Evolutionary conservation across 768 basidiomycete genomes (phyloP).

Genomic region (Gymnopilus dilepis): DNA sequence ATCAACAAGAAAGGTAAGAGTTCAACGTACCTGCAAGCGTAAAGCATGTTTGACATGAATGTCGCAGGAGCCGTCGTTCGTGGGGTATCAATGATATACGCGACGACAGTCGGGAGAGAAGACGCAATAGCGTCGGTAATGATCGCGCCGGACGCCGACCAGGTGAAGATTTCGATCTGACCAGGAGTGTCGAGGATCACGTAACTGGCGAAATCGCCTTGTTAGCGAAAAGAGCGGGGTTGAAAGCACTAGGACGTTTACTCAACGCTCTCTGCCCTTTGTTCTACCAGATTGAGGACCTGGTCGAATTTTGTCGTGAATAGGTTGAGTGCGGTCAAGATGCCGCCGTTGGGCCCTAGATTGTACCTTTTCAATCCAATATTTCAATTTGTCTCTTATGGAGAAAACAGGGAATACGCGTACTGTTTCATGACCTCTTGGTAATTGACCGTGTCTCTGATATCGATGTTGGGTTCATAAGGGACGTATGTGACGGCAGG

Average conservation of each 20-base stretch:
- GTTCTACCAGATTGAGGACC: slow-evolving; percentile 90
- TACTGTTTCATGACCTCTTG: slow-evolving; percentile 99
- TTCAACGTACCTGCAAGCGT: slow-evolving; percentile 86
- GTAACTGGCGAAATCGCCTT: slow-evolving; percentile 60
- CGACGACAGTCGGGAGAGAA: slow-evolving; percentile 91
- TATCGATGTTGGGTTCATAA: slow-evolving; percentile 97
- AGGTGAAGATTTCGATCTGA: slow-evolving; percentile 99
- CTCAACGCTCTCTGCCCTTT: slow-evolving; percentile 88
- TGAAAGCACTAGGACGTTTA: slow-evolving; percentile 42
- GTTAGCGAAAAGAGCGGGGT: not conserved
- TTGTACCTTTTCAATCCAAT: slow-evolving; percentile 78
- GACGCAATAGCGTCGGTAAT: slow-evolving; percentile 97
- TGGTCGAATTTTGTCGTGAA: slow-evolving; percentile 99
- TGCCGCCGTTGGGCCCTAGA: slow-evolving; percentile 97
- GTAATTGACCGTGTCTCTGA: slow-evolving; percentile 96
- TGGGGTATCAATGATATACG: slow-evolving; percentile 97
- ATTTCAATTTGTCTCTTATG: slow-evolving; percentile 24
- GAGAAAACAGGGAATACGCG: slow-evolving; percentile 16
- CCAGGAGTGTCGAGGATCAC: slow-evolving; percentile 97
- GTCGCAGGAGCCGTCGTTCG: slow-evolving; percentile 93
- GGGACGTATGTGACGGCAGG: slow-evolving; percentile 92
- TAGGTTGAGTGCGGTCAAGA: slow-evolving; percentile 93
- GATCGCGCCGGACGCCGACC: slow-evolving; percentile 98
- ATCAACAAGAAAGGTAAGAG: slow-evolving; percentile 13
- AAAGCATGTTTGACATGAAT: slow-evolving; percentile 99